Base-by-base conservation (phyloP, 2,329 filamentous ascomycete genomes). In the Daldinia sp. region DNA sequence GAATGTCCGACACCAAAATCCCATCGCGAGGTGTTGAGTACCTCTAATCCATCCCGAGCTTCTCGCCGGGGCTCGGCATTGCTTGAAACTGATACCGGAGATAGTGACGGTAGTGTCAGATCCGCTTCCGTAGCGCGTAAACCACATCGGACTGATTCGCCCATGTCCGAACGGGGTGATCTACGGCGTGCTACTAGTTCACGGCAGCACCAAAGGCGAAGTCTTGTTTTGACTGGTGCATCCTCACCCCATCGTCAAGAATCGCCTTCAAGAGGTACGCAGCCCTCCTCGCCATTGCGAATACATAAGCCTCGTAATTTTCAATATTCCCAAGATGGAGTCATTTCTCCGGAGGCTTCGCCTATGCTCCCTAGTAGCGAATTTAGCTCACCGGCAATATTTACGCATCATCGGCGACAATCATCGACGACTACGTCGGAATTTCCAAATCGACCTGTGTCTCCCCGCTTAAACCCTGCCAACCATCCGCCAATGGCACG, bases 1-100 rank as follows among this genome's bases (percentile, higher is more conserved):
- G 94, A 97, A 79, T 96, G 93, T 68, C 92, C 93, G 10, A 99
- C 96, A 3, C 96, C 96, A 10, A 90, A 93, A 70, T 98, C 95
- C 0, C 90, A 95, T 74, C 89, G 88, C 51, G 88, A 88, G 30
- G 82, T 84, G 7, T 76, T 84, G 57, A 88, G 87, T 69, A 87
- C 83, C 70, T 81, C 90, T 4, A 84, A 86, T 6, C 88, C 88
- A 61, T 82, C 86, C 58, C 86, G 84, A 28, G 80, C 92, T 60
- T 91, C 90, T 60, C 92, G 94, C 61, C 88, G 94, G 30, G 90
- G 90, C 3, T 94, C 94, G 0, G 85, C 96, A 70, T 86, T 94
- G 55, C 86, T 93, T 35, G 95, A 97, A 74, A 94, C 93, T 70
- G 96, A 99, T 78, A 83, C 89, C 20, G 90, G 90, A 10, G 93